A percentile compares a stretch with the other conserved stretches of the same genome.
Evolutionary conservation across 1,139 yeast genomes (phyloP).

Genomic region (Suhomyces anneliseae): DNA sequence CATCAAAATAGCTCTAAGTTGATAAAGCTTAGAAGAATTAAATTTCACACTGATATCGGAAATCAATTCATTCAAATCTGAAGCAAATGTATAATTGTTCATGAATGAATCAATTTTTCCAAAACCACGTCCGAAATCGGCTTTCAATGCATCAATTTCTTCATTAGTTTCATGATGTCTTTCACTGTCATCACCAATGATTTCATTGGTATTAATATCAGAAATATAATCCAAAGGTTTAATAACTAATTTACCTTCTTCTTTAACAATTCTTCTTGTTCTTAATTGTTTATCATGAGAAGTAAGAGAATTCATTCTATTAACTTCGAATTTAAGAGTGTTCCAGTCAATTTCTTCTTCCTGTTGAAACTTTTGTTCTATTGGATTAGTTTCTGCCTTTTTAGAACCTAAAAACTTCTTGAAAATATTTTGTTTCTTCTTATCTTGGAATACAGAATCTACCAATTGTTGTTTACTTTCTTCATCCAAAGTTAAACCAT

Average conservation of each 20-base stretch:
- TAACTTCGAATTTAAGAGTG: constrained; percentile 52
- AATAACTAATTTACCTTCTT: constrained; percentile 61
- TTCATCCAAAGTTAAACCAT: constrained; percentile 15
- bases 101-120: constrained; percentile 37
- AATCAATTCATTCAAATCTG: constrained; percentile 45
- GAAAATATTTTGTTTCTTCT: constrained; percentile 52
- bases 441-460: constrained; percentile 47
- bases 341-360: constrained; percentile 43
- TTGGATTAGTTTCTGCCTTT: constrained; percentile 26
- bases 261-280: constrained; percentile 65
- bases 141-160: constrained; percentile 17
- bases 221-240: constrained; percentile 69
- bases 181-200: constrained; percentile 21
- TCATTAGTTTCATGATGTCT: constrained; percentile 16
- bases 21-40: constrained; percentile 33
- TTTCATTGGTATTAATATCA: constrained; percentile 48
- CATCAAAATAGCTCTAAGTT: constrained; percentile 39
- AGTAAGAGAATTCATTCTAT: constrained; percentile 74
- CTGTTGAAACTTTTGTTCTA: constrained; percentile 37
- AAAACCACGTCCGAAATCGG: constrained; percentile 9
- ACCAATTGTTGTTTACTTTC: constrained; percentile 32
- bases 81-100: constrained; percentile 26
- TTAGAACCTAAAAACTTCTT: constrained; percentile 47
- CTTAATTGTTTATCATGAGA: constrained; percentile 69
- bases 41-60: constrained; percentile 48